These are phyloP conservation scores for Cydonia oblonga DNA, from an alignment of 331 rosid species.

Conservation along the genomic window DNA sequence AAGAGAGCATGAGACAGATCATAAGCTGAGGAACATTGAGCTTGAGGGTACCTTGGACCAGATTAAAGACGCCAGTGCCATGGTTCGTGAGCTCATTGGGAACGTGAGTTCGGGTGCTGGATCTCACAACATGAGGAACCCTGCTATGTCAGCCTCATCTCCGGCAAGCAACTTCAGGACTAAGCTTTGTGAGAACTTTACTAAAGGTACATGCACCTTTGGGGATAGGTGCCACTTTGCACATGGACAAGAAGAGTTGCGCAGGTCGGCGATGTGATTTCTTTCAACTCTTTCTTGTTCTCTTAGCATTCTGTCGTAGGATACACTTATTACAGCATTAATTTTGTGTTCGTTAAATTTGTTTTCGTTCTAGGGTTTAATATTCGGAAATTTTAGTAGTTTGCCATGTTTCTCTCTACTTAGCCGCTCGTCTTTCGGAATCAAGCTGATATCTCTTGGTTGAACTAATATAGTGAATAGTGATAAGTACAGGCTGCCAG, in stretches of 20 bases:
- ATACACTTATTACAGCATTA: not conserved
- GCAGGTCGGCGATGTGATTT: conserved; percentile 44
- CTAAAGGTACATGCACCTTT: conserved; percentile 66
- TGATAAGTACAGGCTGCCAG: not conserved
- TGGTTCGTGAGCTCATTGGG: conserved; percentile 70
- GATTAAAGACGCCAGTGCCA: conserved; percentile 72
- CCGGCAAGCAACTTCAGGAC: conserved; percentile 56
- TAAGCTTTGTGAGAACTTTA: conserved; percentile 62
- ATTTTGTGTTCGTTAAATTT: not conserved
- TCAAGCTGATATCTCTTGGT: not conserved
- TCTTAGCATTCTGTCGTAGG: not conserved
- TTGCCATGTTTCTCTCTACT: not conserved
- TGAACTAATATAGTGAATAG: not conserved
- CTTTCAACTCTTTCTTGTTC: not conserved
- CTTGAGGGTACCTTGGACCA: conserved; percentile 88
- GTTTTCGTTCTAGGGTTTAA: not conserved
- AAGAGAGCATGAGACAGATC: conserved; percentile 64
- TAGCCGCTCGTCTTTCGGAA: not conserved
- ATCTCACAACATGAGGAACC: conserved; percentile 30
- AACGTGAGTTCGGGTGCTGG: conserved; percentile 47
- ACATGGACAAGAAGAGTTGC: conserved; percentile 57
- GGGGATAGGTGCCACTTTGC: conserved; percentile 82
- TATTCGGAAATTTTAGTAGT: not conserved
- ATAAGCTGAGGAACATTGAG: conserved; percentile 66
- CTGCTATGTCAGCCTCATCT: conserved; percentile 13